Conservation (phyloP, 176 grass and related monocot species). For the Ananas comosus region DNA sequence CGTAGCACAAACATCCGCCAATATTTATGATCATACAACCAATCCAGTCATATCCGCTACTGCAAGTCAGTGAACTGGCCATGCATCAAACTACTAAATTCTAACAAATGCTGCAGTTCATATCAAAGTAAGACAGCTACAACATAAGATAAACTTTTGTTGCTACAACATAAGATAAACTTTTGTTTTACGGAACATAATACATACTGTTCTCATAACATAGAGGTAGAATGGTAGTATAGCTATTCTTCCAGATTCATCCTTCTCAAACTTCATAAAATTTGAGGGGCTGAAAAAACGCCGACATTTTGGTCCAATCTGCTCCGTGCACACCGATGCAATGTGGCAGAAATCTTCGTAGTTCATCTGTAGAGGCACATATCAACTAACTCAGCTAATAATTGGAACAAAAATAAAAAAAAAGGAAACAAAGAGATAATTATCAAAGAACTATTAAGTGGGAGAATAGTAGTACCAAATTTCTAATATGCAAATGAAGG, state of each 20-base stretch:
- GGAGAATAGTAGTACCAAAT: not conserved
- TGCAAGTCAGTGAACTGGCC: too few relatives aligned
- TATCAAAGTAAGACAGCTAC: not conserved
- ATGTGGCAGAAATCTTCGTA: conserved; percentile 99
- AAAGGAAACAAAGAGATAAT: conserved; percentile 6
- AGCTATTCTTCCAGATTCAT: conserved; percentile 99
- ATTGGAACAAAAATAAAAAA: conserved; percentile 6
- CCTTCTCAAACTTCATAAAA: conserved; percentile 99
- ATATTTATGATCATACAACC: too few relatives aligned
- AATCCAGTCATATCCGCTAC: too few relatives aligned
- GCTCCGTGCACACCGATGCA: conserved; percentile 86
- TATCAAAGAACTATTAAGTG: not conserved
- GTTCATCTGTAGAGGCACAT: conserved; percentile 66
- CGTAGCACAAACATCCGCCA: too few relatives aligned
- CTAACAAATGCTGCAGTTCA: not conserved
- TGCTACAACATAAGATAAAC: not conserved
- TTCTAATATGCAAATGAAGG: not conserved
- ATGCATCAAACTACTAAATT: too few relatives aligned
- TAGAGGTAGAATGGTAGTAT: conserved; percentile 98
- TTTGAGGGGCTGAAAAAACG: conserved; percentile 97
- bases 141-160: not conserved
- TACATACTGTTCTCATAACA: conserved; percentile 93
- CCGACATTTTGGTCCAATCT: conserved; percentile 96
- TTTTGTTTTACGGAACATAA: not conserved
- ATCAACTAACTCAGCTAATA: conserved; percentile 12